A percentile compares a stretch with the other conserved stretches of the same genome.
Conservation (phyloP, 1,284 basidiomycete species). For the Thelephora terrestris region DNA sequence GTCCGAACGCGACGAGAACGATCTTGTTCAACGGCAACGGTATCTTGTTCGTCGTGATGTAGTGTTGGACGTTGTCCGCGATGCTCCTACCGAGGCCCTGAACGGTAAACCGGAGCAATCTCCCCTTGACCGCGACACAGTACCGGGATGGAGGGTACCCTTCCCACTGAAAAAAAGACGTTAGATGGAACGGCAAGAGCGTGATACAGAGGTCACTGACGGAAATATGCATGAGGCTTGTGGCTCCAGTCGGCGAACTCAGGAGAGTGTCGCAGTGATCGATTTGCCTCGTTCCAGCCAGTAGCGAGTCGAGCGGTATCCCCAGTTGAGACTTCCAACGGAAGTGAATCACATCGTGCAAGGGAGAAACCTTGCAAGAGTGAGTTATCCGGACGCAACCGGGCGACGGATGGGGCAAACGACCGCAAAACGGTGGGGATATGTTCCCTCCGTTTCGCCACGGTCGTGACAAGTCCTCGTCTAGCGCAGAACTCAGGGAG, state of each 20-base stretch:
- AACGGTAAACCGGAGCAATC: neutral
- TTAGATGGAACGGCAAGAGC: neutral
- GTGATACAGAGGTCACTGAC: neutral
- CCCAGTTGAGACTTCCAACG: neutral
- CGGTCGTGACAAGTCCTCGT: too few relatives aligned
- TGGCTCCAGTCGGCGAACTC: neutral
- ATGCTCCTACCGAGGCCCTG: neutral
- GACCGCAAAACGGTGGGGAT: neutral
- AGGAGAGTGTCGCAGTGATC: neutral
- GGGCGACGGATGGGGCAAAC: neutral
- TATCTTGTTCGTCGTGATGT: neutral
- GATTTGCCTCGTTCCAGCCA: neutral
- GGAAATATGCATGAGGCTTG: neutral
- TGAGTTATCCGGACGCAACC: neutral
- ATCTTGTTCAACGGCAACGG: neutral
- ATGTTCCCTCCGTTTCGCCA: neutral
- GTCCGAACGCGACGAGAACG: neutral
- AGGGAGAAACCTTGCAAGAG: neutral
- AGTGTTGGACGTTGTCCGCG: neutral
- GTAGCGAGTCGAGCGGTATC: neutral
- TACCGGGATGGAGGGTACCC: neutral
- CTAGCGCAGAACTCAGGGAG: too few relatives aligned
- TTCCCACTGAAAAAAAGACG: neutral
- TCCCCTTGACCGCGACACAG: neutral
- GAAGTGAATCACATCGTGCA: neutral